These are phyloP conservation scores for Epichloe glyceriae DNA, from an alignment of 2,329 filamentous ascomycete species.

Conservation along the genomic window DNA sequence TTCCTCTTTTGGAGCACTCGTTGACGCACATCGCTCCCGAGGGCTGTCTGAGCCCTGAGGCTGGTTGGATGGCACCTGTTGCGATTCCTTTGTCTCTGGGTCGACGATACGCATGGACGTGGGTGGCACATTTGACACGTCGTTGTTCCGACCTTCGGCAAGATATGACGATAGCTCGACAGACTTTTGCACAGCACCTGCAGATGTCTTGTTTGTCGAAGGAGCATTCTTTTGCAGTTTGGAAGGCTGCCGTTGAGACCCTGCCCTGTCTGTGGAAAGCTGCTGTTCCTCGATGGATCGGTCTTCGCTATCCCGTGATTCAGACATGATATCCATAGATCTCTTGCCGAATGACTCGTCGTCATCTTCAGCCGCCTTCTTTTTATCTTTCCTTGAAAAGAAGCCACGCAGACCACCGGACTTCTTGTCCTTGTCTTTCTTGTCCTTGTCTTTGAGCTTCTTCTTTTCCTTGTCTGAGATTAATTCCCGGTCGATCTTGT, in stretches of 20 bases:
- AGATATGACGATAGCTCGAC: slow-evolving; percentile 31
- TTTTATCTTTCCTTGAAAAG: slow-evolving; percentile 51
- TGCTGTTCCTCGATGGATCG: slow-evolving; percentile 26
- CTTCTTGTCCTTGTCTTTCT: slow-evolving; percentile 58
- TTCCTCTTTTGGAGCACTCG: slow-evolving; percentile 24
- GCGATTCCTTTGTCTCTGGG: slow-evolving; percentile 31
- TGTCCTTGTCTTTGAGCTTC: slow-evolving; percentile 61
- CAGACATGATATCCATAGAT: slow-evolving; percentile 41
- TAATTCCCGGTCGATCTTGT: slow-evolving; percentile 46
- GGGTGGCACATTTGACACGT: slow-evolving; percentile 42
- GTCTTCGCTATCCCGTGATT: slow-evolving; percentile 32
- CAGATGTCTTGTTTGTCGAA: slow-evolving; percentile 25
- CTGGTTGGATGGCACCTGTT: slow-evolving; percentile 21
- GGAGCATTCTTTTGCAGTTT: slow-evolving; percentile 58
- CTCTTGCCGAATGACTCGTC: slow-evolving; percentile 49
- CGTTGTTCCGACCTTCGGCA: slow-evolving; percentile 33
- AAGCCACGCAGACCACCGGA: slow-evolving; percentile 44
- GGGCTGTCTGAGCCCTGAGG: slow-evolving; percentile 13
- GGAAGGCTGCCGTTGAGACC: slow-evolving; percentile 43
- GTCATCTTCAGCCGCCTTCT: slow-evolving; percentile 41
- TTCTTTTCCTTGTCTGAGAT: slow-evolving; percentile 61
- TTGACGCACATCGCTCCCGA: slow-evolving; percentile 21
- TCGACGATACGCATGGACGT: slow-evolving; percentile 48
- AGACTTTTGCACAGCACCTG: slow-evolving; percentile 17
- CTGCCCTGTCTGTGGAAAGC: slow-evolving; percentile 26